Conservation (phyloP, 1,284 basidiomycete species). For the Lentinula novae-zelandiae region DNA sequence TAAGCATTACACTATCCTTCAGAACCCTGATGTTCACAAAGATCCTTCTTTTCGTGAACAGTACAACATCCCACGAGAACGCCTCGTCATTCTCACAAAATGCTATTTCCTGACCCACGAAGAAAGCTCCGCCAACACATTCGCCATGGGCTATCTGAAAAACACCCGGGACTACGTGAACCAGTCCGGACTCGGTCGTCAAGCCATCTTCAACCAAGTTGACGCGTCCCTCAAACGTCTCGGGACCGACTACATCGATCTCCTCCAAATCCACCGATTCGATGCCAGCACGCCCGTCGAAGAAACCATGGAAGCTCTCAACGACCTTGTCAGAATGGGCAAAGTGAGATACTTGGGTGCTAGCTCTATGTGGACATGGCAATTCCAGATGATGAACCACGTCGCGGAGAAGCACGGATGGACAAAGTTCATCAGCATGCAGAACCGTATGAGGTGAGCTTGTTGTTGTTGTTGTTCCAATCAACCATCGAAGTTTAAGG, state of each 20-base stretch:
- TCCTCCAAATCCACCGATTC: slow-evolving; percentile 35
- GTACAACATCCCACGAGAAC: slow-evolving; percentile 42
- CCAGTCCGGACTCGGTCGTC: slow-evolving; percentile 31
- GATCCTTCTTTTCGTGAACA: slow-evolving; percentile 10
- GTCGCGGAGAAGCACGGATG: slow-evolving; percentile 18
- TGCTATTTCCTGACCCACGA: slow-evolving; percentile 17
- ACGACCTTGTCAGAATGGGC: slow-evolving; percentile 36
- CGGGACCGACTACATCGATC: slow-evolving; percentile 32
- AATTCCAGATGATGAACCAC: slow-evolving; percentile 27
- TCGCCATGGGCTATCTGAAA: slow-evolving; percentile 12
- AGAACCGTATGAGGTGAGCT: slow-evolving; percentile 14
- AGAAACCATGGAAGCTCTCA: slow-evolving; percentile 39
- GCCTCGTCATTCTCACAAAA: slow-evolving; percentile 33
- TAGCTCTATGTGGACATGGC: slow-evolving; percentile 31
- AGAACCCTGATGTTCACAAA: neutral
- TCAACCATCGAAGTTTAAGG: neutral
- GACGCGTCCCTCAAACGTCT: slow-evolving; percentile 29
- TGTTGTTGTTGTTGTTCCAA: slow-evolving; percentile 17
- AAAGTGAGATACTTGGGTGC: slow-evolving; percentile 40
- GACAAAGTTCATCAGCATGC: slow-evolving; percentile 28
- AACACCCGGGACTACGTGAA: slow-evolving; percentile 30
- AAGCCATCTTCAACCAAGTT: slow-evolving; percentile 34
- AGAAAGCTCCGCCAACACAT: slow-evolving; percentile 7
- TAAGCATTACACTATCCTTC: slow-evolving; percentile 1
- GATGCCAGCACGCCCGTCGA: slow-evolving; percentile 31